These are phyloP conservation scores for Acaromyces ingoldii DNA, from an alignment of 1,284 basidiomycete genomes.

Conservation along the genomic window DNA sequence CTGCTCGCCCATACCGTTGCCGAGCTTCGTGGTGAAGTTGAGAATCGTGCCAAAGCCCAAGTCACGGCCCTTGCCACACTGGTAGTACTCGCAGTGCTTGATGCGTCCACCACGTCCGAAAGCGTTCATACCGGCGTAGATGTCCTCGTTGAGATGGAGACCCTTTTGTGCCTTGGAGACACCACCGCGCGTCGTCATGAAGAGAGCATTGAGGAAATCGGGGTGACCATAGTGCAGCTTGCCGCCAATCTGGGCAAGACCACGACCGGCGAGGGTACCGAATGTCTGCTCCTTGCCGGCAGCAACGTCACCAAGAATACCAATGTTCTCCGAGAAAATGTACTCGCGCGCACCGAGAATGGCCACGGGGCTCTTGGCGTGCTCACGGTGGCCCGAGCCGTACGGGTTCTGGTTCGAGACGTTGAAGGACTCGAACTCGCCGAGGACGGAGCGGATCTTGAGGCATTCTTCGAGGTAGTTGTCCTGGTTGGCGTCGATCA, in stretches of 20 bases:
- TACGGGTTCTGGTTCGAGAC: slow-evolving; percentile 85
- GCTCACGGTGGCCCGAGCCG: slow-evolving; percentile 62
- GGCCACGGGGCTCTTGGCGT: slow-evolving; percentile 82
- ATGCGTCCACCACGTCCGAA: slow-evolving; percentile 93
- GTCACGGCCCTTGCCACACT: slow-evolving; percentile 95
- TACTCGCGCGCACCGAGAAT: slow-evolving; percentile 99
- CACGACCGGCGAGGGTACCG: slow-evolving; percentile 89
- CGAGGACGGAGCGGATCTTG: slow-evolving; percentile 97
- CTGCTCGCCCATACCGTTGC: slow-evolving; percentile 99
- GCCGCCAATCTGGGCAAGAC: slow-evolving; percentile 93
- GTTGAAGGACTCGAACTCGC: slow-evolving; percentile 92
- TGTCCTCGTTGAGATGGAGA: slow-evolving; percentile 96
- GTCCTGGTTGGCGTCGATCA: slow-evolving; percentile 99
- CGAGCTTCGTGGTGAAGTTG: slow-evolving; percentile 99
- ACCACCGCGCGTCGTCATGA: slow-evolving; percentile 97
- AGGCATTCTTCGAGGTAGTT: slow-evolving; percentile 99
- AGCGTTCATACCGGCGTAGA: slow-evolving; percentile 98
- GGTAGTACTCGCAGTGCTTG: slow-evolving; percentile 98
- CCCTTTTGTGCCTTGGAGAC: slow-evolving; percentile 99
- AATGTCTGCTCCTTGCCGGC: slow-evolving; percentile 99
- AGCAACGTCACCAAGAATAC: slow-evolving; percentile 95
- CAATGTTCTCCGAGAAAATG: slow-evolving; percentile 99
- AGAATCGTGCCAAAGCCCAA: slow-evolving; percentile 97
- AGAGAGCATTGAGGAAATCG: slow-evolving; percentile 95
- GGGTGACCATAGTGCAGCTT: slow-evolving; percentile 99